These are phyloP conservation scores for Rusavskia elegans DNA, from an alignment of 495 filamentous ascomycete species.

Conservation along the genomic window DNA sequence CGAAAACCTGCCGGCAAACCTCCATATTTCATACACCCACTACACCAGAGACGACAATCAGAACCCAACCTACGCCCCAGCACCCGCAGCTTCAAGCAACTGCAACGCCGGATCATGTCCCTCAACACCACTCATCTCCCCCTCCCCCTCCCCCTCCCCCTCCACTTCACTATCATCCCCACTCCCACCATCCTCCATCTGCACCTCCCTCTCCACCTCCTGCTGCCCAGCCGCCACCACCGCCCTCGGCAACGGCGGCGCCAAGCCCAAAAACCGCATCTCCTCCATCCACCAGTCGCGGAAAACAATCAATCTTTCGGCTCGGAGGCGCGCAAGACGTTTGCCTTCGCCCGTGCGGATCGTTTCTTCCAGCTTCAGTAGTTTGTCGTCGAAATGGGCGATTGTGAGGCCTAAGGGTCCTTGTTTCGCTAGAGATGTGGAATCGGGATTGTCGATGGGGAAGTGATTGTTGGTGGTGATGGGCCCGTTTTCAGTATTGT, in stretches of 20 bases:
- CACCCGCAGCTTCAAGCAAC: background rate
- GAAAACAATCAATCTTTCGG: constrained; percentile 38
- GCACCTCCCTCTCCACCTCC: background rate
- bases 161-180: background rate
- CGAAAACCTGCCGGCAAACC: too few relatives aligned
- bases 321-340: constrained; percentile 36
- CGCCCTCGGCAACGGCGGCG: background rate
- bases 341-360: constrained; percentile 56
- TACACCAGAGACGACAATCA: too few relatives aligned
- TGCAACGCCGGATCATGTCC: background rate
- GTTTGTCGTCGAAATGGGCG: constrained; percentile 52
- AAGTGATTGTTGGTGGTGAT: too few relatives aligned
- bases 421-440: background rate
- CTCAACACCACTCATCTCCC: background rate
- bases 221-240: background rate
- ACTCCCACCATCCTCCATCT: background rate
- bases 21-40: too few relatives aligned
- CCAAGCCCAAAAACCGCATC: background rate
- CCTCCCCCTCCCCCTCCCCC: background rate
- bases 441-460: too few relatives aligned
- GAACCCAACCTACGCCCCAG: too few relatives aligned
- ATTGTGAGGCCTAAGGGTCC: constrained; percentile 34
- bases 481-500: background rate
- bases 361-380: constrained; percentile 41
- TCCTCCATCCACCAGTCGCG: constrained; percentile 37